These are phyloP conservation scores for Euptelea pleiosperma DNA, from an alignment of 164 flowering plant genomes.

Conservation along the genomic window DNA sequence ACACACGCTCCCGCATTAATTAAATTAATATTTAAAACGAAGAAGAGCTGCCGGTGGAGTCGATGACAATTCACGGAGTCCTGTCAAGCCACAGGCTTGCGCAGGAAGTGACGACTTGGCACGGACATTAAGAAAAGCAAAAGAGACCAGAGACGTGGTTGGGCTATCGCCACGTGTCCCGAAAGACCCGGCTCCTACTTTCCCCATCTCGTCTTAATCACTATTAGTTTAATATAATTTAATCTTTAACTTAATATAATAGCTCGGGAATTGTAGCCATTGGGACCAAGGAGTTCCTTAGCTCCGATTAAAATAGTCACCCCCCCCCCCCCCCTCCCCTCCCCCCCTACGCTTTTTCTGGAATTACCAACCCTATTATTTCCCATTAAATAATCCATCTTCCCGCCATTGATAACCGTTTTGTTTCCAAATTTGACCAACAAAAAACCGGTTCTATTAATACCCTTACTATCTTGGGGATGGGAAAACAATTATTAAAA, in stretches of 20 bases:
- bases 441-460: not conserved
- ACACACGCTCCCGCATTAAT: too few relatives aligned
- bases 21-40: too few relatives aligned
- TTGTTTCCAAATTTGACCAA: constrained; percentile 5
- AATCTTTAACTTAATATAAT: not conserved
- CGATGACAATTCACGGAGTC: too few relatives aligned
- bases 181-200: not conserved
- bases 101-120: not conserved
- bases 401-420: not conserved
- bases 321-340: too few relatives aligned
- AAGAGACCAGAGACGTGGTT: constrained; percentile 4
- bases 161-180: constrained; percentile 2
- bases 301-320: not conserved
- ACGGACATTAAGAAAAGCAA: constrained; percentile 11
- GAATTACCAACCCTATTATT: not conserved
- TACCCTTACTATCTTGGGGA: not conserved
- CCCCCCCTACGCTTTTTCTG: too few relatives aligned
- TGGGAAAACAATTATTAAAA: not conserved
- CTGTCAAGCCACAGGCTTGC: not conserved
- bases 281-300: not conserved
- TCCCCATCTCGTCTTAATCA: not conserved
- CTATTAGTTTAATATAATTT: not conserved
- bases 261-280: constrained; percentile 11
- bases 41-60: too few relatives aligned
- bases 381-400: not conserved